Base-by-base conservation (phyloP, 805 yeast genomes). In the Allodekkera sacchari region DNA sequence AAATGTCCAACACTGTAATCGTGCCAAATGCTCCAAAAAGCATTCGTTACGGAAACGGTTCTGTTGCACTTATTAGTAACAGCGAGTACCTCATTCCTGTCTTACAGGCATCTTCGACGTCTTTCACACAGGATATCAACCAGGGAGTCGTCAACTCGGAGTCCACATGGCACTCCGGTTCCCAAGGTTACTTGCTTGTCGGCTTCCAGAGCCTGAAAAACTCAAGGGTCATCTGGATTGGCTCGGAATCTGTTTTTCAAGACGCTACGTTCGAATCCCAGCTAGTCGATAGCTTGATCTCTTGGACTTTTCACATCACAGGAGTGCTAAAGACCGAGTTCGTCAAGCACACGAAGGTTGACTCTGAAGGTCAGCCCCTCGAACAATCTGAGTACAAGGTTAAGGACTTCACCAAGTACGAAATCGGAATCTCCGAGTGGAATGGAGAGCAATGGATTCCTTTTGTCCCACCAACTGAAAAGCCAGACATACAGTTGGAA, bases 211-310 rank as follows among this genome's bases (percentile, higher is more conserved):
- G 79, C 29, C 64, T 75, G 34, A 73, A 73, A 50, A 84, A 83
- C 49, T 83, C 94, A 2, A 75, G 98, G 45, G 65, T 75, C 27
- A 50, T 69, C 9, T 85, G 96, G 95, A 46, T 79, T 12, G 97
- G 96, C n/a, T 67, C 81, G 28, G 61, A 59, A 18, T 63, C 65
- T 14, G 58, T 82, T 30, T 61, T 88, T 28, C 53, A 47, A 20
- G 61, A 73, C 42, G 45, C 43, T 12, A 42, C 53, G 12, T 57
- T 55, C 33, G 46, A 50, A 24, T 50, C 53, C n/a, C 50, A 52
- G 7, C 50, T 76, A 22, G 61, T 62, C n/a, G 47, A 53, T 20
- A 70, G 67, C 27, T 42, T 78, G 12, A 46, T 73, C 18, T 53
- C 64, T 34, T 92, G 97, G 97, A 68, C 76, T 13, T 79, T 83